A percentile compares a stretch with the other conserved stretches of the same genome.
phyloP scores from a whole-genome alignment of 73 alveolate genomes.

The Tetrahymena elliotti region DNA sequence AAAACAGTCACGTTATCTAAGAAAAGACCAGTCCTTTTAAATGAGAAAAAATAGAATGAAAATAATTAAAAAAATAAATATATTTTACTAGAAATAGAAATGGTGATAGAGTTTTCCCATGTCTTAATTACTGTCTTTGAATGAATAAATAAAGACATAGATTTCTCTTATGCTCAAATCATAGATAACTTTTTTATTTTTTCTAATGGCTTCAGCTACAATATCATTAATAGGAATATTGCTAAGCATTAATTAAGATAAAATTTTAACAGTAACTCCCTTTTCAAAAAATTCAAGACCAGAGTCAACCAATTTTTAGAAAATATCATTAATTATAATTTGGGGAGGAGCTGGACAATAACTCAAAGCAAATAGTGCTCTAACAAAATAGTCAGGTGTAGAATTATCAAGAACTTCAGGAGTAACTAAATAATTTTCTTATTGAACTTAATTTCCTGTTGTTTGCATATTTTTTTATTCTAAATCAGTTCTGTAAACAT shows the following conservation, averaged over 20 bases:
- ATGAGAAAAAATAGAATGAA: no score
- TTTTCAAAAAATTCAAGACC: not conserved
- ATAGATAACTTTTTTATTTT: not conserved
- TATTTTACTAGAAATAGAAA: not conserved
- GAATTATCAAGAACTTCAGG: not conserved
- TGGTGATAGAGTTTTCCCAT: not conserved
- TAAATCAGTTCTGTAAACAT: not conserved
- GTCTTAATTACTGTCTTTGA: not conserved
- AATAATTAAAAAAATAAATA: no score
- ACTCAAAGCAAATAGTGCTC: not conserved
- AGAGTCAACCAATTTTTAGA: not conserved
- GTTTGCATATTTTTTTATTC: not conserved
- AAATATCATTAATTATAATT: not conserved
- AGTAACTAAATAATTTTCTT: not conserved
- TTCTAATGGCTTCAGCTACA: not conserved
- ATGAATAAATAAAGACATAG: not conserved
- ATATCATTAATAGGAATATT: not conserved
- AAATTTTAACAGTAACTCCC: not conserved
- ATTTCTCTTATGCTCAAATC: not conserved
- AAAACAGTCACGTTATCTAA: not conserved
- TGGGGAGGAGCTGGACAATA: not conserved
- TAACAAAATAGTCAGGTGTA: not conserved
- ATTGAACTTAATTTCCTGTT: not conserved
- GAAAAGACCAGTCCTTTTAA: not conserved
- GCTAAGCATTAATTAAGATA: not conserved